phyloP scores from a whole-genome alignment of 169 alveolate genomes.

The Plasmodium cynomolgi region DNA sequence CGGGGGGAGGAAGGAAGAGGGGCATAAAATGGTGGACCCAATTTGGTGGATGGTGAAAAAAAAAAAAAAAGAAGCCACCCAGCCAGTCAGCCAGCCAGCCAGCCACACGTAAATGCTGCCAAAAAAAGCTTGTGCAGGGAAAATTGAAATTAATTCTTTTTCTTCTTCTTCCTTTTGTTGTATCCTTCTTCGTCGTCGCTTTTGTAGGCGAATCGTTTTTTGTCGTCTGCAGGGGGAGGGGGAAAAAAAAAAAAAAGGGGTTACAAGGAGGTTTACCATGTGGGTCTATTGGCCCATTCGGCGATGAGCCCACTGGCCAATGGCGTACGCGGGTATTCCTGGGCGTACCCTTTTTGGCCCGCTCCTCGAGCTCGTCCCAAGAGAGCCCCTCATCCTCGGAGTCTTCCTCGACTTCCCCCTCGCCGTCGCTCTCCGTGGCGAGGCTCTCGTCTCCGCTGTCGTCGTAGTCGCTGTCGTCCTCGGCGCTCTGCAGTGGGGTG shows the following conservation, averaged over 20 bases:
- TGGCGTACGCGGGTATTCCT: neutral
- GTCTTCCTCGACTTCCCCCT: slow-evolving; percentile 87
- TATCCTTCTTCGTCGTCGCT: slow-evolving; percentile 76
- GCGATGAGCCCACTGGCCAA: neutral
- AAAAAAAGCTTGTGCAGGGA: neutral
- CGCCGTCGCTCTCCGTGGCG: slow-evolving; percentile 89
- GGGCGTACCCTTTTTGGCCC: slow-evolving; percentile 73
- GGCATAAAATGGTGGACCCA: neutral
- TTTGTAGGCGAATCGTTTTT: slow-evolving; percentile 60
- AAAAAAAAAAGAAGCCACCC: neutral
- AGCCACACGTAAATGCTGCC: neutral
- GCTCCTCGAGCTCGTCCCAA: slow-evolving; percentile 91
- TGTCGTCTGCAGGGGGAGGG: slow-evolving; percentile 34
- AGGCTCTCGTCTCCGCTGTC: slow-evolving; percentile 83
- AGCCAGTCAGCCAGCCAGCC: no score
- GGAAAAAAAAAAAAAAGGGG: neutral
- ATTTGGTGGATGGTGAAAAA: neutral
- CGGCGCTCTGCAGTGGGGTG: slow-evolving; percentile 59
- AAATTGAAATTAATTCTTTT: slow-evolving; percentile 3
- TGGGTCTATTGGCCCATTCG: neutral
- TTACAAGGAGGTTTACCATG: neutral
- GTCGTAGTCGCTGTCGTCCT: slow-evolving; percentile 82
- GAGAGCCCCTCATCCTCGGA: slow-evolving; percentile 90
- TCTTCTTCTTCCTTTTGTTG: slow-evolving; percentile 62
- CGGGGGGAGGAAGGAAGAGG: neutral